Evolutionary conservation across 2,329 filamentous ascomycete species (phyloP), one percentile per base, ranked within the genome.

Genomic region (Pseudogymnoascus sp.): DNA sequence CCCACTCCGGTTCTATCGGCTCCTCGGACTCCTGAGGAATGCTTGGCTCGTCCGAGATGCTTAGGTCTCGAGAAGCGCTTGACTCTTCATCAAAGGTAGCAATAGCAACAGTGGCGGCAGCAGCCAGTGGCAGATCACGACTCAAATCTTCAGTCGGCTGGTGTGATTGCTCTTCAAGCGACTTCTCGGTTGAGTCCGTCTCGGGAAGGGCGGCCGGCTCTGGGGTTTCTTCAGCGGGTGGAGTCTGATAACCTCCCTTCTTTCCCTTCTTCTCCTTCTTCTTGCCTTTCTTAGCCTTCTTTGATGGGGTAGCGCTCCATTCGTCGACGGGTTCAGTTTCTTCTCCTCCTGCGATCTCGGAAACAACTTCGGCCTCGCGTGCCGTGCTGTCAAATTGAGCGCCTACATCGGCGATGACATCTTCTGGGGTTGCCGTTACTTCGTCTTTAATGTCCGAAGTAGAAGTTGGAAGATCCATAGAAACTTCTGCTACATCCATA

Each of bases 51-150:
- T 33, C 50, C 33, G 50, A 56, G 18, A 56, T 18, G 8, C n/a
- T 14, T 21, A 18, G n/a, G 1, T 56, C 62, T 67, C 69, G 65
- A 65, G 67, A 18, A 33, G 16, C 25, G 23, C 31, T 59, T 28
- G 60, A 35, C 4, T 18, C 56, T 28, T 61, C 56, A 18, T 35
- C 14, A 12, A 37, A 10, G 12, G 21, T 6, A 23, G 28, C 28
- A 56, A 56, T 56, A 21, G 28, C 50, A 16, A 6, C 23, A 25
- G 23, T 25, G 2, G 23, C 23, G 5, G 44, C 44, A n/a, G 6
- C 42, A 23, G 42, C 42, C 12, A 47, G 21, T 56, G 50, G 28
- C 69, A 79, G 77, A 70, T 78, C 80, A 11, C 71, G 66, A 63
- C 71, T 69, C 53, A 65, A 65, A 35, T 68, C 59, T 50, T 65